These are phyloP conservation scores for Boletus pseudo-olivaceus DNA, from an alignment of 768 basidiomycete species.

Conservation along the genomic window DNA sequence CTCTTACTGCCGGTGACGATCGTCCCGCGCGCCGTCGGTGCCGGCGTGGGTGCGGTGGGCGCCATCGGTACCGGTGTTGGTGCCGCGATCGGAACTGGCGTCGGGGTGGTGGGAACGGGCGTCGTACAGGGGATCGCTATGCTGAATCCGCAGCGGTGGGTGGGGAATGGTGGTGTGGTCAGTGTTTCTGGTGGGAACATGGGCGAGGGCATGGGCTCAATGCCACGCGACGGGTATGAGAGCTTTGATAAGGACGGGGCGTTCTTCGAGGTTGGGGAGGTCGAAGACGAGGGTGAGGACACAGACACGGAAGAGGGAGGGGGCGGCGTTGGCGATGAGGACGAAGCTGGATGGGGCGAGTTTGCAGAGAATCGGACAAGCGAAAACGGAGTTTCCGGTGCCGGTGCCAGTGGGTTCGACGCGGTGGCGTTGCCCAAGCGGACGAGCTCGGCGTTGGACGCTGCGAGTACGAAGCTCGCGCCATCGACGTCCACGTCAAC, in stretches of 20 bases:
- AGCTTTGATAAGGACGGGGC: conserved; percentile 32
- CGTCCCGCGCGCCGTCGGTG: conserved; percentile 78
- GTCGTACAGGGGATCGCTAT: conserved; percentile 84
- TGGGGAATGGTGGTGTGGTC: conserved; percentile 35
- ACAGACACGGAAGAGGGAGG: conserved; percentile 18
- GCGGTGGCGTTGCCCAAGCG: not conserved
- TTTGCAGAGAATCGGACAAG: conserved; percentile 9
- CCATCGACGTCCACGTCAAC: not conserved
- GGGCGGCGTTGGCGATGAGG: not conserved
- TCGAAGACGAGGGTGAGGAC: conserved; percentile 15
- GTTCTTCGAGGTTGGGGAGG: conserved; percentile 52
- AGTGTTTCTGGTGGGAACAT: not conserved
- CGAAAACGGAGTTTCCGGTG: not conserved
- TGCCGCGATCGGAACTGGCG: conserved; percentile 51
- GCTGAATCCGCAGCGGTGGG: conserved; percentile 89
- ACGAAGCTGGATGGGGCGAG: conserved; percentile 28
- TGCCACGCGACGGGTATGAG: conserved; percentile 18
- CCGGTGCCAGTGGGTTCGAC: not conserved
- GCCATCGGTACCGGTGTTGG: conserved; percentile 70
- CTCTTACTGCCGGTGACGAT: conserved; percentile 94
- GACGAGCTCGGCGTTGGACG: not conserved
- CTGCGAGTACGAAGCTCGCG: not conserved
- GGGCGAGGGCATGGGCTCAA: not conserved
- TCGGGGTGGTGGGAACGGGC: conserved; percentile 55
- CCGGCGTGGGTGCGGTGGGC: conserved; percentile 65